Conservation (phyloP, 2,329 filamentous ascomycete species). For the Penicillium paneum region DNA sequence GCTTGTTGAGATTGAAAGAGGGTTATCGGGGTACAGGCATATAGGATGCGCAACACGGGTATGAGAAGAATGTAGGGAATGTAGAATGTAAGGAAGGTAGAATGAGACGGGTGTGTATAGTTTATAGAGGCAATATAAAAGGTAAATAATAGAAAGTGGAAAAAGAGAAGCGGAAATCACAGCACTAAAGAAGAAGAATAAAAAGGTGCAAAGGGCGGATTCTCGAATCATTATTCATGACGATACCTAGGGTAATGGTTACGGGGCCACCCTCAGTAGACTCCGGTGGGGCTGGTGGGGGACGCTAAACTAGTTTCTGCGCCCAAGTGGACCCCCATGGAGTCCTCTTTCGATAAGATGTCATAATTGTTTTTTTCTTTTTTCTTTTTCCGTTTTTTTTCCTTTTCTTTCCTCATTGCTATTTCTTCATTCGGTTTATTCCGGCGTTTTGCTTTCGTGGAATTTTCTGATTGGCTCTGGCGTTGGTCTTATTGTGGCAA, state of each 20-base stretch:
- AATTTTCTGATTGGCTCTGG: background rate
- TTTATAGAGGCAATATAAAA: background rate
- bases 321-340: conserved; percentile 7
- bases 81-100: too few relatives aligned
- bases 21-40: conserved; percentile 13
- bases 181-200: conserved; percentile 7
- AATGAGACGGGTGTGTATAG: background rate
- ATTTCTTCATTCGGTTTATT: background rate
- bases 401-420: background rate
- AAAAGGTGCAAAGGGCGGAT: conserved; percentile 8
- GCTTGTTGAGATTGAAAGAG: conserved; percentile 9
- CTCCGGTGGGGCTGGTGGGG: background rate
- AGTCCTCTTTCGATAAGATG: conserved; percentile 7
- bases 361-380: conserved; percentile 2
- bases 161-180: background rate
- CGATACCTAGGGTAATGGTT: conserved; percentile 9
- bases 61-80: background rate
- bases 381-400: background rate
- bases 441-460: rapidly evolving
- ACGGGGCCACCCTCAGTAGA: conserved; percentile 1
- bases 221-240: conserved; percentile 25
- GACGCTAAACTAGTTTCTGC: conserved; percentile 6
- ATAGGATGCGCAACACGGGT: background rate
- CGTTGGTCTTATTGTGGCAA: background rate
- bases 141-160: background rate